Conservation (phyloP, 73 alveolate genomes). For the Blepharisma japonicum region DNA sequence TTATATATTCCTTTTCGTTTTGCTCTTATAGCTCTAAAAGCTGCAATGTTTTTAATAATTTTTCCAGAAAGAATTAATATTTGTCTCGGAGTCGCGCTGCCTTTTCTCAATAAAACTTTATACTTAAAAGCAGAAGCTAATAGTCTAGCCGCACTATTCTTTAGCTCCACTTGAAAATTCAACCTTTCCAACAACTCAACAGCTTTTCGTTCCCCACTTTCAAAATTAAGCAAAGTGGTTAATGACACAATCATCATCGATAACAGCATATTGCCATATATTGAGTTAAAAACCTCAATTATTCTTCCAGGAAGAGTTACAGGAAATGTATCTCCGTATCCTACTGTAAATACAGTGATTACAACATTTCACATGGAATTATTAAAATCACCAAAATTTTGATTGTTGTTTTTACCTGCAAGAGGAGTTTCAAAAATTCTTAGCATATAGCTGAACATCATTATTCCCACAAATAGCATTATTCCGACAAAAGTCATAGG, state of each 20-base stretch:
- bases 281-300: slow-evolving; percentile 49
- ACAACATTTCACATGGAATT: slow-evolving; percentile 56
- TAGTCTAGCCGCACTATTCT: slow-evolving; percentile 44
- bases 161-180: slow-evolving; percentile 39
- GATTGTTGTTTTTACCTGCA: slow-evolving; percentile 24
- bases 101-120: too few relatives aligned
- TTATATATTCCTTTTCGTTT: too few relatives aligned
- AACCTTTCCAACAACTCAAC: slow-evolving; percentile 44
- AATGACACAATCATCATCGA: slow-evolving; percentile 53
- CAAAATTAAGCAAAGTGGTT: slow-evolving; percentile 38
- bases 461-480: too few relatives aligned
- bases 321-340: slow-evolving; percentile 70
- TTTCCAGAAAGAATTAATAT: too few relatives aligned
- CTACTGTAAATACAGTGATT: slow-evolving; percentile 68
- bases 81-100: too few relatives aligned
- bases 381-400: slow-evolving; percentile 37
- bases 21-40: too few relatives aligned
- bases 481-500: too few relatives aligned
- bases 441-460: too few relatives aligned
- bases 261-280: slow-evolving; percentile 55
- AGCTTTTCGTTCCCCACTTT: slow-evolving; percentile 39
- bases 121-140: not conserved
- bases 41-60: too few relatives aligned
- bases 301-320: slow-evolving; percentile 53
- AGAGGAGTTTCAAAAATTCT: too few relatives aligned